These are phyloP conservation scores for Fusarium equiseti DNA, from an alignment of 2,329 filamentous ascomycete species.

Conservation along the genomic window DNA sequence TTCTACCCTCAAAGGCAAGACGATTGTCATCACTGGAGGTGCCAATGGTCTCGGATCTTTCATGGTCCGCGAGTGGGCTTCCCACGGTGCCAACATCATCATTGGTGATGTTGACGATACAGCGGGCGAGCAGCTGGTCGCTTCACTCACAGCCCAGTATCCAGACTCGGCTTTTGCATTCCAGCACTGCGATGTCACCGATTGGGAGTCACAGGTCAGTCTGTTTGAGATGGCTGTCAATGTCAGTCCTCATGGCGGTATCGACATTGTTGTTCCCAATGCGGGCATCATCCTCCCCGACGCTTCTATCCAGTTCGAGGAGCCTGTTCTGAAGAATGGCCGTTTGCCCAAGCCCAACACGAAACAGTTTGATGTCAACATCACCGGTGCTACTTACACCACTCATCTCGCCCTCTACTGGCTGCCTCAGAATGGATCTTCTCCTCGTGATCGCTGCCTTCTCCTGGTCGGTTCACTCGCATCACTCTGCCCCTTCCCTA, in stretches of 20 bases:
- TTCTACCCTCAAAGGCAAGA: constrained; percentile 63
- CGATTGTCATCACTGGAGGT: constrained; percentile 73
- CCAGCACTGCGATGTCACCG: constrained; percentile 72
- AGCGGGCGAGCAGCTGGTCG: constrained; percentile 66
- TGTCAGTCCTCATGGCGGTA: constrained; percentile 65
- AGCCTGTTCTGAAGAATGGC: constrained; percentile 58
- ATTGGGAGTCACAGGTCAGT: constrained; percentile 72
- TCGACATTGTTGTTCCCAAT: constrained; percentile 75
- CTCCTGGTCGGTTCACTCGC: constrained; percentile 74
- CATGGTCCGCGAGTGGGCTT: constrained; percentile 66
- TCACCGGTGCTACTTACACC: constrained; percentile 74
- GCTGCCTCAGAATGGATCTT: constrained; percentile 40
- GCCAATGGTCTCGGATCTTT: constrained; percentile 70
- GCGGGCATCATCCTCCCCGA: constrained; percentile 67
- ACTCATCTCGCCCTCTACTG: constrained; percentile 70
- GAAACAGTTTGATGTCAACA: constrained; percentile 70
- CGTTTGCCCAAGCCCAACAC: constrained; percentile 61
- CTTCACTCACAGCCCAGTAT: constrained; percentile 59
- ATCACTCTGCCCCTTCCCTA: constrained; percentile 60
- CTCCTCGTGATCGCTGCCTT: constrained; percentile 66
- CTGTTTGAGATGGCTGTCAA: constrained; percentile 71
- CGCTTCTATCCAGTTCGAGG: constrained; percentile 58
- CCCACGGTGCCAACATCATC: constrained; percentile 69
- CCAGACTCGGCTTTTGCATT: constrained; percentile 63
- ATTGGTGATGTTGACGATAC: constrained; percentile 71